phyloP scores from a whole-genome alignment of 495 filamentous ascomycete species.

The Viridothelium virens region DNA sequence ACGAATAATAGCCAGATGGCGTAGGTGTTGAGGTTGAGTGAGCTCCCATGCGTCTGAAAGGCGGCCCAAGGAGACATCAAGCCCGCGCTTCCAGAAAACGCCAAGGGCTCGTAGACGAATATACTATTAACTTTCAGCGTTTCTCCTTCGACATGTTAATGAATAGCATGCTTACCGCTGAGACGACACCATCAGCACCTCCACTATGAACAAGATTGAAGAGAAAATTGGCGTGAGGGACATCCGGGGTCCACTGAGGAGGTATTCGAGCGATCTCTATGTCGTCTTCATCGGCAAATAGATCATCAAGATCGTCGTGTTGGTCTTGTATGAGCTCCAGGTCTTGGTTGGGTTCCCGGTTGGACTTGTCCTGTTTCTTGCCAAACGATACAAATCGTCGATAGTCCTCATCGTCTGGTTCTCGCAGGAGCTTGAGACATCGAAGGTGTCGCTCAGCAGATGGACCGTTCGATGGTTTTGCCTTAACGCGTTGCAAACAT shows the following conservation, averaged over 20 bases:
- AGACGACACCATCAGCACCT: conserved; percentile 40
- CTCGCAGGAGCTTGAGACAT: conserved; percentile 67
- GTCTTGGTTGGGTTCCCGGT: neutral
- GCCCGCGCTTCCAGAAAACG: conserved; percentile 48
- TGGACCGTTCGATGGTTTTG: conserved; percentile 42
- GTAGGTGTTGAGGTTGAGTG: conserved; percentile 56
- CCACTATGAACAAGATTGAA: conserved; percentile 16
- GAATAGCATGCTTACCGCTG: conserved; percentile 43
- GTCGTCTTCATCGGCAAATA: conserved; percentile 17
- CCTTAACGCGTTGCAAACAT: conserved; percentile 59
- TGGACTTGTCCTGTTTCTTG: neutral
- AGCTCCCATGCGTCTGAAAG: conserved; percentile 53
- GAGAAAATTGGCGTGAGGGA: conserved; percentile 14
- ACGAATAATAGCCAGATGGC: conserved; percentile 54
- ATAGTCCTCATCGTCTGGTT: conserved; percentile 60
- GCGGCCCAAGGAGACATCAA: conserved; percentile 49
- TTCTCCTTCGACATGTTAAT: conserved; percentile 18
- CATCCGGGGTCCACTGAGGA: conserved; percentile 19
- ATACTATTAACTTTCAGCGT: conserved; percentile 44
- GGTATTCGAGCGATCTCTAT: conserved; percentile 3
- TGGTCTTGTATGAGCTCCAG: neutral
- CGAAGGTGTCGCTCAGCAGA: conserved; percentile 35
- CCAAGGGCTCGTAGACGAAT: conserved; percentile 47
- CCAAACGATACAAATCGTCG: conserved; percentile 30
- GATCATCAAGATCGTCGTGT: neutral